phyloP scores from a whole-genome alignment of 768 basidiomycete species.

The Pleurotus citrinopileatus region DNA sequence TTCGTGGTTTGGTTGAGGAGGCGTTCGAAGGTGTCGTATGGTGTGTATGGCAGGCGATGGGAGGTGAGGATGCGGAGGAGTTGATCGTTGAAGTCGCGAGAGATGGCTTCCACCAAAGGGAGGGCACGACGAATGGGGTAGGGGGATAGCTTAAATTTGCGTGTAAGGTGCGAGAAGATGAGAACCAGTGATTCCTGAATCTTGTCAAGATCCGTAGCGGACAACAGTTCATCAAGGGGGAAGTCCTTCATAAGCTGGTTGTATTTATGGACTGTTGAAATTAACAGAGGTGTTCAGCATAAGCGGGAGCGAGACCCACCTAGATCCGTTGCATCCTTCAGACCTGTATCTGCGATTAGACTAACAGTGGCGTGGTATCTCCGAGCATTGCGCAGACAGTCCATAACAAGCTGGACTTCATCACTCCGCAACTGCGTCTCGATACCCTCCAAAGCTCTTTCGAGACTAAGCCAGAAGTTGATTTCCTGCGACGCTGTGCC shows the following conservation, averaged over 20 bases:
- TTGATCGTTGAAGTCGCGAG: slow-evolving; percentile 95
- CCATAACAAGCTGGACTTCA: slow-evolving; percentile 90
- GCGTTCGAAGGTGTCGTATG: slow-evolving; percentile 92
- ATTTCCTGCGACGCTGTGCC: slow-evolving; percentile 98
- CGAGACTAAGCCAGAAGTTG: slow-evolving; percentile 97
- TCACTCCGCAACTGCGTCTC: slow-evolving; percentile 90
- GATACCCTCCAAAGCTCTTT: slow-evolving; percentile 90
- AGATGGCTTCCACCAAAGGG: slow-evolving; percentile 97
- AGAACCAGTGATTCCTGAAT: slow-evolving; percentile 84
- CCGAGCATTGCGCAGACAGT: slow-evolving; percentile 92
- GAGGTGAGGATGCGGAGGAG: slow-evolving; percentile 87
- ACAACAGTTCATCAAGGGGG: slow-evolving; percentile 93
- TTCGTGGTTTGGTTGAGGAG: slow-evolving; percentile 70
- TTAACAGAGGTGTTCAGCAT: not conserved
- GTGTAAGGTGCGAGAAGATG: slow-evolving; percentile 93
- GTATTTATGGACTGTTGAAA: slow-evolving; percentile 83
- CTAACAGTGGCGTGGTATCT: slow-evolving; percentile 96
- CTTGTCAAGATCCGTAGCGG: slow-evolving; percentile 94
- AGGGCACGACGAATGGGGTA: slow-evolving; percentile 96
- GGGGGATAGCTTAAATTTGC: slow-evolving; percentile 92
- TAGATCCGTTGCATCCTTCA: slow-evolving; percentile 90
- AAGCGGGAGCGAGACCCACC: slow-evolving; percentile 42
- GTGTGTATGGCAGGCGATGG: slow-evolving; percentile 89
- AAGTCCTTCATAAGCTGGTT: slow-evolving; percentile 99
- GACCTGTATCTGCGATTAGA: slow-evolving; percentile 95